A percentile compares a stretch with the other conserved stretches of the same genome.
Evolutionary conservation across 257 asterid genomes (phyloP).

Genomic region (Haberlea rhodopensis): DNA sequence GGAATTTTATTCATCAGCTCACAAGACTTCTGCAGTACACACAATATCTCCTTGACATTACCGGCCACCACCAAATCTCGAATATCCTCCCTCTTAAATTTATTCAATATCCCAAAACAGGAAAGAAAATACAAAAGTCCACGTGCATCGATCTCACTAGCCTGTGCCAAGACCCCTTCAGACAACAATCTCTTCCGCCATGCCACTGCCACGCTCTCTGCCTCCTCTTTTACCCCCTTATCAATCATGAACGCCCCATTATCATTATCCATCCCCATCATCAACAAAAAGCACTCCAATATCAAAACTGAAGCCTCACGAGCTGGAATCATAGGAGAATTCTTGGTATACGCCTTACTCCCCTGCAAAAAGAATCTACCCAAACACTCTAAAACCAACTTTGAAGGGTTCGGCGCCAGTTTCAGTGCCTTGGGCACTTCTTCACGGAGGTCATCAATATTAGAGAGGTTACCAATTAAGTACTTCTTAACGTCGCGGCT

Average conservation of each 20-base stretch:
- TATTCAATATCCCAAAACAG: constrained; percentile 61
- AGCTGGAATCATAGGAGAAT: constrained; percentile 54
- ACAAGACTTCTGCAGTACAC: constrained; percentile 49
- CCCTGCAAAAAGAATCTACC: constrained; percentile 85
- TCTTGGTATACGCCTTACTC: constrained; percentile 42
- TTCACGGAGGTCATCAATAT: constrained; percentile 43
- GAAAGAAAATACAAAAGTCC: constrained; percentile 72
- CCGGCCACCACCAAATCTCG: constrained; percentile 58
- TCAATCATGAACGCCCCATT: constrained; percentile 34
- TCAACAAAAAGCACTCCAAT: constrained; percentile 68
- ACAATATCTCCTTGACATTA: constrained; percentile 56
- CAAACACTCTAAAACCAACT: constrained; percentile 56
- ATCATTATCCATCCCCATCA: constrained; percentile 41
- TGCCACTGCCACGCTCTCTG: constrained; percentile 50
- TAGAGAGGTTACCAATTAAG: constrained; percentile 36
- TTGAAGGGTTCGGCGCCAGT: constrained; percentile 52
- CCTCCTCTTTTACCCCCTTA: constrained; percentile 51
- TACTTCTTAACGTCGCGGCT: constrained; percentile 53
- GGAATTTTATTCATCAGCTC: constrained; percentile 52
- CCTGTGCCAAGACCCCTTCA: constrained; percentile 67
- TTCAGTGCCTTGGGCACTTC: constrained; percentile 68
- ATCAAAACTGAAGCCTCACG: constrained; percentile 70
- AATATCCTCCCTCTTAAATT: constrained; percentile 53
- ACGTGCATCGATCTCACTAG: constrained; percentile 65
- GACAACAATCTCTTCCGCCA: constrained; percentile 71